phyloP scores from a whole-genome alignment of 768 basidiomycete genomes.

The Omphalotus guepiniiformis region DNA sequence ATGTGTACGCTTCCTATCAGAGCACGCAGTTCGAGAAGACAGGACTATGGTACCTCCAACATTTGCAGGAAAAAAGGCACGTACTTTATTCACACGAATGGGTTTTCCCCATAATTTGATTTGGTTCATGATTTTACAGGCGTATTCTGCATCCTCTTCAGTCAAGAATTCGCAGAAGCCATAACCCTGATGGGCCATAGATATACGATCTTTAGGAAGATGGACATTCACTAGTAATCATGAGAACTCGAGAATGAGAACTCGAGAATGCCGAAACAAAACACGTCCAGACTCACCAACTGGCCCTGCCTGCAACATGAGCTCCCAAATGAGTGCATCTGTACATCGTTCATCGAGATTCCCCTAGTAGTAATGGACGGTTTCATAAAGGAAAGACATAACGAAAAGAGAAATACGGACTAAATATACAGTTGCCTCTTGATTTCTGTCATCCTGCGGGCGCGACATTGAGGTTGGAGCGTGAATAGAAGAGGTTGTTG shows the following conservation, averaged over 20 bases:
- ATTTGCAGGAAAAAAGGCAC: slow-evolving; percentile 35
- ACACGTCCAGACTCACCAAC: slow-evolving; percentile 62
- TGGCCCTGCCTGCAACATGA: slow-evolving; percentile 99
- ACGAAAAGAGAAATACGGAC: slow-evolving; percentile 31
- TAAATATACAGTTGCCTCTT: slow-evolving; percentile 87
- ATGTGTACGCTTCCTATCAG: neutral
- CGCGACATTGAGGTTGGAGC: slow-evolving; percentile 43
- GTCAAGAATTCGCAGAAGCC: slow-evolving; percentile 99
- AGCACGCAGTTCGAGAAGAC: slow-evolving; percentile 6
- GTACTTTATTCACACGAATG: slow-evolving; percentile 96
- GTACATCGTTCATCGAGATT: slow-evolving; percentile 95
- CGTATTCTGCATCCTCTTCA: slow-evolving; percentile 99
- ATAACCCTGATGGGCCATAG: slow-evolving; percentile 98
- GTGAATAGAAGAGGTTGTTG: no score
- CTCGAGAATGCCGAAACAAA: slow-evolving; percentile 4
- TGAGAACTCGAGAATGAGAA: neutral
- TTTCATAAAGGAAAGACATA: neutral
- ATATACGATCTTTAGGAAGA: slow-evolving; percentile 96
- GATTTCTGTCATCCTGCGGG: slow-evolving; percentile 85
- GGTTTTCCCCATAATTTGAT: slow-evolving; percentile 99
- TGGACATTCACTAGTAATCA: slow-evolving; percentile 94
- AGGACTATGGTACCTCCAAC: slow-evolving; percentile 3
- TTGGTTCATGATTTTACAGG: slow-evolving; percentile 99
- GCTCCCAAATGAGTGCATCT: slow-evolving; percentile 94
- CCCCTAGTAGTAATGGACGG: slow-evolving; percentile 60